Evolutionary conservation across 1,284 basidiomycete species (phyloP).

Genomic region (Apiotrichum porosum): DNA sequence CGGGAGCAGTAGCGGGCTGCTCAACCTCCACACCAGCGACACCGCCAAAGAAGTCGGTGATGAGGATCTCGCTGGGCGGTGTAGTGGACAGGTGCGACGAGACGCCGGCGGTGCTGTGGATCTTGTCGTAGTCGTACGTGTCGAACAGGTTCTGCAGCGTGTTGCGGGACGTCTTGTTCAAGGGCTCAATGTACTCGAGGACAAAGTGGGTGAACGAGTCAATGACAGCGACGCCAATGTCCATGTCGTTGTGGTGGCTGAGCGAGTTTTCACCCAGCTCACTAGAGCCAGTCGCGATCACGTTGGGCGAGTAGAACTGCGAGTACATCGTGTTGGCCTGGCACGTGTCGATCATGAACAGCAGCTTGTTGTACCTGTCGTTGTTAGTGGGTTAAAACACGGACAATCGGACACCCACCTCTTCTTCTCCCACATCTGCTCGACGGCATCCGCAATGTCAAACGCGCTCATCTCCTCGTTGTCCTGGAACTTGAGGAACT

Average conservation of each 20-base stretch:
- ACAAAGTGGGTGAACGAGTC: conserved; percentile 92
- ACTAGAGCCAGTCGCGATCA: conserved; percentile 88
- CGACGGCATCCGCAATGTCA: conserved; percentile 92
- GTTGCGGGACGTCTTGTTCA: conserved; percentile 79
- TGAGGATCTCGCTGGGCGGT: conserved; percentile 61
- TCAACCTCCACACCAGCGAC: conserved; percentile 71
- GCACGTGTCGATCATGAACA: conserved; percentile 98
- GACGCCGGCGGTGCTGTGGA: conserved; percentile 81
- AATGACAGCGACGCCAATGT: conserved; percentile 92
- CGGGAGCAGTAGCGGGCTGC: neutral
- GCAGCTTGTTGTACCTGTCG: conserved; percentile 84
- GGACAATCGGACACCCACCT: conserved; percentile 53
- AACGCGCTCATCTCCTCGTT: conserved; percentile 96
- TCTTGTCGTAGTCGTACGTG: conserved; percentile 66
- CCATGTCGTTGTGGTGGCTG: conserved; percentile 89
- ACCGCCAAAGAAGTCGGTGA: conserved; percentile 95
- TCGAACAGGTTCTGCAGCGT: conserved; percentile 87
- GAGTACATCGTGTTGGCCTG: conserved; percentile 96
- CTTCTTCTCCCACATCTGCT: conserved; percentile 97
- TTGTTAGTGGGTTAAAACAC: neutral
- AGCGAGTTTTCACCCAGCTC: conserved; percentile 87
- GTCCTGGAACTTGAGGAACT: conserved; percentile 98
- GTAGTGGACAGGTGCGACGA: conserved; percentile 71
- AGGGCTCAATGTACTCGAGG: conserved; percentile 82
- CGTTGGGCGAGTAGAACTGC: conserved; percentile 91